Evolutionary conservation across 169 alveolate species (phyloP).

Genomic region (Cystoisospora suis): DNA sequence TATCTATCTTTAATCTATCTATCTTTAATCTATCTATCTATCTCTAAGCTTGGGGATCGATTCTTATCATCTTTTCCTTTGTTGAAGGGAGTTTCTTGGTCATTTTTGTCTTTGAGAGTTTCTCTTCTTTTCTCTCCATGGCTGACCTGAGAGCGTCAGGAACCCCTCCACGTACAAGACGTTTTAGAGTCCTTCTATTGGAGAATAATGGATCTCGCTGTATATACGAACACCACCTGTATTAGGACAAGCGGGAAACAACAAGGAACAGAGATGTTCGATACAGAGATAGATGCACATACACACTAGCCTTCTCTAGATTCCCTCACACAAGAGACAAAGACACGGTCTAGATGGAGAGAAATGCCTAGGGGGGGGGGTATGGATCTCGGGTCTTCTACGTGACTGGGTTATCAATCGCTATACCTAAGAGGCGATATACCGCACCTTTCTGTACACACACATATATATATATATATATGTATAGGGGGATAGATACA

Average conservation of each 20-base stretch:
- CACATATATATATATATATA: neutral
- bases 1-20: too few species aligned
- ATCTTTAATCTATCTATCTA: too few species aligned
- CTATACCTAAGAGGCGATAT: too few species aligned
- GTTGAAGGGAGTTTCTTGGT: too few species aligned
- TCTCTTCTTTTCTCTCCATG: too few species aligned
- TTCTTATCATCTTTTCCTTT: too few species aligned
- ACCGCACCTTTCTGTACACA: neutral
- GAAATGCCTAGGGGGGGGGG: neutral
- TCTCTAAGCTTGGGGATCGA: too few species aligned
- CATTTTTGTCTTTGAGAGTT: too few species aligned
- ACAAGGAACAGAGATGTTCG: neutral
- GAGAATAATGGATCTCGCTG: slow-evolving; percentile 26
- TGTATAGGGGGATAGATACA: neutral
- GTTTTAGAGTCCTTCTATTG: slow-evolving; percentile 29
- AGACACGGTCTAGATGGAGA: neutral
- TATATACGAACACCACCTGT: slow-evolving; percentile 53
- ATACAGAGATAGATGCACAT: neutral
- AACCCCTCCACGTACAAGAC: slow-evolving; percentile 47
- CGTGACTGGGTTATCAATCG: too few species aligned
- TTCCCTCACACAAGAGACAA: neutral
- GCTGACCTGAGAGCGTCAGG: slow-evolving; percentile 60
- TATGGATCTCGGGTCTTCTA: neutral
- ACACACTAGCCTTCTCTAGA: neutral
- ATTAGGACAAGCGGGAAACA: neutral